A percentile compares a stretch with the other conserved stretches of the same genome.
Conservation (phyloP, 2,329 filamentous ascomycete genomes). For the Microdochium paspali region DNA sequence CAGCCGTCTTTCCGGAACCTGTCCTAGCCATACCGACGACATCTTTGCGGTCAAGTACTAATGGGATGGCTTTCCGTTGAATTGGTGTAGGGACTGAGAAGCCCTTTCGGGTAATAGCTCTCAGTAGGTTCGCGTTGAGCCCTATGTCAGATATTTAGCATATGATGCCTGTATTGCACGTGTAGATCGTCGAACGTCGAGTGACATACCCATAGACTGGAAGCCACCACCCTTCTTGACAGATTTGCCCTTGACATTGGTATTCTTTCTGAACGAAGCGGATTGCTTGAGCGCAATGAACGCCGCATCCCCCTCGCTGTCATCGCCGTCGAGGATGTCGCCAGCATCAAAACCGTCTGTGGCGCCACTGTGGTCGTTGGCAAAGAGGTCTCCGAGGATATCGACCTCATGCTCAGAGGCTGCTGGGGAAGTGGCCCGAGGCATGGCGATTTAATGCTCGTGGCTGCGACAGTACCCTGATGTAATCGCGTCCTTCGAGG, state of each 20-base stretch:
- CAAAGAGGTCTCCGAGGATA: constrained; percentile 71
- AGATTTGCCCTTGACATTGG: constrained; percentile 73
- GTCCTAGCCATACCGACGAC: constrained; percentile 99
- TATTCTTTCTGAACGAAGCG: constrained; percentile 76
- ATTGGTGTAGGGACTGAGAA: constrained; percentile 96
- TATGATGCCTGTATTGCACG: background rate
- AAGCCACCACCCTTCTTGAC: constrained; percentile 96
- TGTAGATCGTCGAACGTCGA: constrained; percentile 2
- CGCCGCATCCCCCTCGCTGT: constrained; percentile 65
- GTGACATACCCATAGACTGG: constrained; percentile 70
- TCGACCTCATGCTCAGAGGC: constrained; percentile 87
- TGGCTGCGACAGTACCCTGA: too few species aligned
- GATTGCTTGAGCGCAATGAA: constrained; percentile 87
- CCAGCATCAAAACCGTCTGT: constrained; percentile 47
- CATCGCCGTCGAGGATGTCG: constrained; percentile 49
- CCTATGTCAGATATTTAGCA: constrained; percentile 28
- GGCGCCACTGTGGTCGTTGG: constrained; percentile 41
- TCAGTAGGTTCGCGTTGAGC: constrained; percentile 72
- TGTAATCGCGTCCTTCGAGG: too few species aligned
- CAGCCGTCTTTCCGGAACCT: constrained; percentile 97
- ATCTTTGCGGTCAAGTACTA: constrained; percentile 83
- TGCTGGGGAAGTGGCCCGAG: constrained; percentile 68
- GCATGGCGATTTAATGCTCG: constrained; percentile 41
- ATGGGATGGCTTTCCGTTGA: constrained; percentile 90
- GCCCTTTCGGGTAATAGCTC: constrained; percentile 86